A percentile compares a stretch with the other conserved stretches of the same genome.
Evolutionary conservation across 768 basidiomycete species (phyloP).

Genomic region (Macrolepiota dolichaula): DNA sequence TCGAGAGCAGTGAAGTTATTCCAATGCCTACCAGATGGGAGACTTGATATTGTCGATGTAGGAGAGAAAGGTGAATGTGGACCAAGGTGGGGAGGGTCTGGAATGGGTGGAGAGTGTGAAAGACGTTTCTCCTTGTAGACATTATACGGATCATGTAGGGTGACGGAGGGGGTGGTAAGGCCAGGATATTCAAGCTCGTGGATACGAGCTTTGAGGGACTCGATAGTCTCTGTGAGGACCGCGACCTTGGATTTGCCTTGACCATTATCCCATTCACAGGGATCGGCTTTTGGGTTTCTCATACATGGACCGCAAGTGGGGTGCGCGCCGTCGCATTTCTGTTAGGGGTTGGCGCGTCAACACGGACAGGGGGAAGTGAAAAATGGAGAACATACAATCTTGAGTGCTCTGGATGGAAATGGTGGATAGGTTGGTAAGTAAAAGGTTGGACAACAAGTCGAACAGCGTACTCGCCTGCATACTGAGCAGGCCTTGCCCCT

Average conservation of each 20-base stretch:
- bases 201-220: conserved; percentile 52
- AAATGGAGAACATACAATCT: conserved; percentile 37
- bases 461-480: conserved; percentile 36
- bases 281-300: conserved; percentile 55
- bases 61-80: conserved; percentile 43
- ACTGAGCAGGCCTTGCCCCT: conserved; percentile 54
- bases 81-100: conserved; percentile 25
- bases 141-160: conserved; percentile 49
- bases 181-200: conserved; percentile 55
- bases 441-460: neutral
- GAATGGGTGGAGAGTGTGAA: conserved; percentile 31
- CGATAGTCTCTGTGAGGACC: conserved; percentile 56
- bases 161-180: conserved; percentile 40
- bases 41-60: conserved; percentile 41
- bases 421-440: neutral
- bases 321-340: conserved; percentile 65
- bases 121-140: conserved; percentile 27
- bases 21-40: conserved; percentile 44
- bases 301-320: conserved; percentile 66
- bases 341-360: conserved; percentile 5
- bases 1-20: conserved; percentile 32
- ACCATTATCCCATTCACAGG: conserved; percentile 71
- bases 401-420: conserved; percentile 35
- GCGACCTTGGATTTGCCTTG: conserved; percentile 57
- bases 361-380: neutral